phyloP scores from a whole-genome alignment of 208 protist genomes.

The Leishmania martiniquensis region DNA sequence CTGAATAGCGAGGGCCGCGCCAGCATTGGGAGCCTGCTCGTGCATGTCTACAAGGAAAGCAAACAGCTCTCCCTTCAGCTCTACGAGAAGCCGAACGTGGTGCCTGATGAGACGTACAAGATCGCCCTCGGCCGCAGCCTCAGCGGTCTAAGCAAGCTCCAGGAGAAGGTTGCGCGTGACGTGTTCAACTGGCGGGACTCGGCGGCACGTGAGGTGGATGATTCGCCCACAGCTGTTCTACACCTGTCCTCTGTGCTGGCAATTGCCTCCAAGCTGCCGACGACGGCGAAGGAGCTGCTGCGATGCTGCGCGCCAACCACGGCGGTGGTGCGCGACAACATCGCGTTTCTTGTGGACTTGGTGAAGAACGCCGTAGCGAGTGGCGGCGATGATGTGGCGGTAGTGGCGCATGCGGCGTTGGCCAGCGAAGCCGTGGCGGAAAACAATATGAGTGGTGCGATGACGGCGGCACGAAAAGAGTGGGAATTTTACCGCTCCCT shows the following conservation, averaged over 20 bases:
- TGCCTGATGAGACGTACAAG: conserved; percentile 74
- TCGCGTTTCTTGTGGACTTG: conserved; percentile 63
- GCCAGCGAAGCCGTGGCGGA: not conserved
- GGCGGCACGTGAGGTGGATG: conserved; percentile 78
- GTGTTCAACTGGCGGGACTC: conserved; percentile 89
- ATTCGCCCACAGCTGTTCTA: conserved; percentile 83
- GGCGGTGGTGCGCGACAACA: conserved; percentile 60
- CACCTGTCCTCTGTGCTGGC: conserved; percentile 76
- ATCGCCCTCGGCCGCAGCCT: conserved; percentile 73
- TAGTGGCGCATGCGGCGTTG: not conserved
- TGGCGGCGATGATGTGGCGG: conserved; percentile 11
- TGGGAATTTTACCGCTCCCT: conserved; percentile 27
- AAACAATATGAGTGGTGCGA: not conserved
- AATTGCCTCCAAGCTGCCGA: conserved; percentile 86
- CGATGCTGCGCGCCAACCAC: conserved; percentile 79
- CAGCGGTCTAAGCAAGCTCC: conserved; percentile 58
- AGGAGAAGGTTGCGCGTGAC: conserved; percentile 64
- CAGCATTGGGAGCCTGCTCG: conserved; percentile 80
- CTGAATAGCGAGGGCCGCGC: conserved; percentile 80
- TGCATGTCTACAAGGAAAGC: conserved; percentile 85
- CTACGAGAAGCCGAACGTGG: conserved; percentile 94
- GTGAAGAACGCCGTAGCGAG: conserved; percentile 47
- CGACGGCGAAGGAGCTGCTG: conserved; percentile 69
- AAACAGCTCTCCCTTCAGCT: conserved; percentile 80
- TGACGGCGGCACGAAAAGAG: conserved; percentile 11